phyloP scores from a whole-genome alignment of 345 rosid genomes.

The Bruguiera gymnorhiza region DNA sequence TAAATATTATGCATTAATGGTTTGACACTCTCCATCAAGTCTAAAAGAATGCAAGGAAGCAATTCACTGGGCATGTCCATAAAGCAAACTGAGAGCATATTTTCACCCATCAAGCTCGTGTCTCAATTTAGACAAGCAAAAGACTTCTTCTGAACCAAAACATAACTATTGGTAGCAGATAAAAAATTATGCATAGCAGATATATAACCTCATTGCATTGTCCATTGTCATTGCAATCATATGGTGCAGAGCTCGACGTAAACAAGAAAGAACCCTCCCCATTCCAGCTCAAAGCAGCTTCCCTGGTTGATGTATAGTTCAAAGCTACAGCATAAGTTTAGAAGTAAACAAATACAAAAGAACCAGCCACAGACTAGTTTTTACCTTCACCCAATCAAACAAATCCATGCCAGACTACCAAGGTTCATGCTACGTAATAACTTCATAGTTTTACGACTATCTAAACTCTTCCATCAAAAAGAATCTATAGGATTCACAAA shows the following conservation, averaged over 20 bases:
- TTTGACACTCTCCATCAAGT: not conserved
- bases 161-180: not conserved
- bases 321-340: slow-evolving; percentile 9
- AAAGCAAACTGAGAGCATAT: not conserved
- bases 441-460: not conserved
- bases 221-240: slow-evolving; percentile 76
- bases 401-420: not conserved
- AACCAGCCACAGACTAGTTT: not conserved
- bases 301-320: slow-evolving; percentile 40
- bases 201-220: slow-evolving; percentile 67
- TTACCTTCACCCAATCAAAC: too few species aligned
- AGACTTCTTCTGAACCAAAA: not conserved
- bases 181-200: slow-evolving; percentile 10
- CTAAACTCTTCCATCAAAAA: not conserved
- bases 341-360: not conserved
- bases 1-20: not conserved
- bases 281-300: slow-evolving; percentile 83
- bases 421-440: not conserved
- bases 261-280: slow-evolving; percentile 87
- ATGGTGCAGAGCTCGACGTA: slow-evolving; percentile 88
- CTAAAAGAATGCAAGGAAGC: not conserved
- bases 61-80: not conserved
- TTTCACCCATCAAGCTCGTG: not conserved
- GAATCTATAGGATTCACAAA: not conserved
- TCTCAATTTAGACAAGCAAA: not conserved